phyloP scores from a whole-genome alignment of 495 filamentous ascomycete genomes.

The Lasiosphaeria miniovina region DNA sequence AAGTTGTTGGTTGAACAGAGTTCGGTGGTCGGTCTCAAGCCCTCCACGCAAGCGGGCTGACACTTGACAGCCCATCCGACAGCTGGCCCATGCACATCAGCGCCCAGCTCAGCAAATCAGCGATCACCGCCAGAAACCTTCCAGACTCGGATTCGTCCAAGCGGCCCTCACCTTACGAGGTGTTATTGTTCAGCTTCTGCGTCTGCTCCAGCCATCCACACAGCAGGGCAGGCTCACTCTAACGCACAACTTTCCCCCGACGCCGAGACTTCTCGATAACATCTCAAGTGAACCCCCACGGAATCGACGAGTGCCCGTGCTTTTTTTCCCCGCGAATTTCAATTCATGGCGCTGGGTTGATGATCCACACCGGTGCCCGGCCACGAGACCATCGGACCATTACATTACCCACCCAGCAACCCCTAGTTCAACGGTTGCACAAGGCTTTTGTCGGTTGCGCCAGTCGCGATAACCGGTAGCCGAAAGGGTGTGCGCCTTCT shows the following conservation, averaged over 20 bases:
- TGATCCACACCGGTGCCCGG: constrained; percentile 4
- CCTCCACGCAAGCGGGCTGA: too few species aligned
- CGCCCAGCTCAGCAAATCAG: too few species aligned
- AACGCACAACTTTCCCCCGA: background rate
- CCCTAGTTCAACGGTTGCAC: background rate
- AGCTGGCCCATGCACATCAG: too few species aligned
- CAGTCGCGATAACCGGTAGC: background rate
- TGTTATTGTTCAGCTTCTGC: constrained; percentile 5
- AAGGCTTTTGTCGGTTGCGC: background rate
- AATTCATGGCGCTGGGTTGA: constrained; percentile 7
- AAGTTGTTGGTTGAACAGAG: too few species aligned
- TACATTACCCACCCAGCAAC: background rate
- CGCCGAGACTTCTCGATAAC: background rate
- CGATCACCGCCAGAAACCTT: too few species aligned
- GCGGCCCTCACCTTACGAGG: too few species aligned
- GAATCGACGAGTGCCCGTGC: background rate
- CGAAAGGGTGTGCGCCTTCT: background rate
- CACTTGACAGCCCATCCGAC: too few species aligned
- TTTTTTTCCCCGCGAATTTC: constrained; percentile 10
- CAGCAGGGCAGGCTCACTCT: background rate
- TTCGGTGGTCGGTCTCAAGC: too few species aligned
- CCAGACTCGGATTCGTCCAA: too few species aligned
- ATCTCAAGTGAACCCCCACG: background rate
- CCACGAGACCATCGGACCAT: constrained; percentile 10
- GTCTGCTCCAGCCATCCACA: background rate